These are phyloP conservation scores for Pleodorina starrii DNA, from an alignment of 139 green algal species.

Conservation along the genomic window DNA sequence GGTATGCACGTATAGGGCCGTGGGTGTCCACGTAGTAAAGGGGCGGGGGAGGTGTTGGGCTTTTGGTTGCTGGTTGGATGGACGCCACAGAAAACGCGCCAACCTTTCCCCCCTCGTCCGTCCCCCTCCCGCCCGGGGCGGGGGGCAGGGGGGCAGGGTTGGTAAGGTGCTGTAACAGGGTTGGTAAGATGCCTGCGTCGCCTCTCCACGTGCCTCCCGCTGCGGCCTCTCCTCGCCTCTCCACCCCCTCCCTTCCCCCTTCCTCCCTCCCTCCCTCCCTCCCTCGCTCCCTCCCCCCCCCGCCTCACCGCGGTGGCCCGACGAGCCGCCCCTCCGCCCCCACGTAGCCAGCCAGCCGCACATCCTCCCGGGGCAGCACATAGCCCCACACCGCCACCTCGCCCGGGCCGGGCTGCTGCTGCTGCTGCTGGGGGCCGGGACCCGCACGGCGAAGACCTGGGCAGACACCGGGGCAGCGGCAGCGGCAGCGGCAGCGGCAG, in stretches of 20 bases:
- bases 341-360: slow-evolving; percentile 29
- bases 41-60: background rate
- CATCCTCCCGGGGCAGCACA: slow-evolving; percentile 34
- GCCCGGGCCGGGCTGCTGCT: background rate
- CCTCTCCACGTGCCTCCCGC: no score
- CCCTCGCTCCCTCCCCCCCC: no score
- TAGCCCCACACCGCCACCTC: slow-evolving; percentile 30
- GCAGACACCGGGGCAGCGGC: background rate
- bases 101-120: background rate
- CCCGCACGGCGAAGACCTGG: no score
- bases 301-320: background rate
- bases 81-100: background rate
- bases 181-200: no score
- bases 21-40: no score
- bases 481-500: background rate
- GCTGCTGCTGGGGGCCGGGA: no score
- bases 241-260: no score
- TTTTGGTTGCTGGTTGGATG: background rate
- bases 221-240: no score
- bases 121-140: background rate
- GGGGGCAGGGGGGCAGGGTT: no score
- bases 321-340: background rate
- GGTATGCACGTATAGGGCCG: no score
- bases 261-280: background rate
- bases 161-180: background rate